Conservation (phyloP, 768 basidiomycete species). For the Trametes cinnabarina region DNA sequence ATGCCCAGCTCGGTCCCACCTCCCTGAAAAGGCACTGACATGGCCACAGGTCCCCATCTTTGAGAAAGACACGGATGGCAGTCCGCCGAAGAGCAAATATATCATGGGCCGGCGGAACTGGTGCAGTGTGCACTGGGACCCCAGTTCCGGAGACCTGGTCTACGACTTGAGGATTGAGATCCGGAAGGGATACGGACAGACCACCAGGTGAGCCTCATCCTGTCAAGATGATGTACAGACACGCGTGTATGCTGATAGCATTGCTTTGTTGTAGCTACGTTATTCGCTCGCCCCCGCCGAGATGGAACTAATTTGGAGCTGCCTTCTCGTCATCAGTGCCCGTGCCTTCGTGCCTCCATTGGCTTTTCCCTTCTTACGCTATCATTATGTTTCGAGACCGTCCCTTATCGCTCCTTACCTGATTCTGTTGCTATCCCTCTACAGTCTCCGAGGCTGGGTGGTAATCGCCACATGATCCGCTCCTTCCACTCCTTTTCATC, state of each 20-base stretch:
- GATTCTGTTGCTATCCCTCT: conserved; percentile 8
- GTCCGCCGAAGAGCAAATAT: conserved; percentile 68
- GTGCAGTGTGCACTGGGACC: conserved; percentile 66
- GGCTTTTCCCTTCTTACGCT: background rate
- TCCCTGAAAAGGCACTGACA: background rate
- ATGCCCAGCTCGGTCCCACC: background rate
- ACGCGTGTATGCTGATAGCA: background rate
- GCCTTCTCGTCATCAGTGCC: no score
- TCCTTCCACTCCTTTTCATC: background rate
- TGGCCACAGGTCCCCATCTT: conserved; percentile 69
- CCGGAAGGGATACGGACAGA: conserved; percentile 77
- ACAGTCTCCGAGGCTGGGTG: conserved; percentile 4
- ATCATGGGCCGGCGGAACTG: conserved; percentile 92
- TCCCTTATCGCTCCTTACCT: background rate
- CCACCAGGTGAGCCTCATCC: conserved; percentile 57
- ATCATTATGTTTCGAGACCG: conserved; percentile 8
- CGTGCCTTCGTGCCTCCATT: background rate
- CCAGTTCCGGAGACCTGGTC: conserved; percentile 56
- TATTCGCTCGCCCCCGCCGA: conserved; percentile 30
- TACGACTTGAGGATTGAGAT: conserved; percentile 89
- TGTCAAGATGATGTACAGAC: background rate
- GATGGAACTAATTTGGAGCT: conserved; percentile 26
- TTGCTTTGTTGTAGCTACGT: conserved; percentile 22
- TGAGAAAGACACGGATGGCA: conserved; percentile 70
- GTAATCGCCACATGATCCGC: background rate